phyloP scores from a whole-genome alignment of 306 rosid genomes.

The Carpinus viminea region DNA sequence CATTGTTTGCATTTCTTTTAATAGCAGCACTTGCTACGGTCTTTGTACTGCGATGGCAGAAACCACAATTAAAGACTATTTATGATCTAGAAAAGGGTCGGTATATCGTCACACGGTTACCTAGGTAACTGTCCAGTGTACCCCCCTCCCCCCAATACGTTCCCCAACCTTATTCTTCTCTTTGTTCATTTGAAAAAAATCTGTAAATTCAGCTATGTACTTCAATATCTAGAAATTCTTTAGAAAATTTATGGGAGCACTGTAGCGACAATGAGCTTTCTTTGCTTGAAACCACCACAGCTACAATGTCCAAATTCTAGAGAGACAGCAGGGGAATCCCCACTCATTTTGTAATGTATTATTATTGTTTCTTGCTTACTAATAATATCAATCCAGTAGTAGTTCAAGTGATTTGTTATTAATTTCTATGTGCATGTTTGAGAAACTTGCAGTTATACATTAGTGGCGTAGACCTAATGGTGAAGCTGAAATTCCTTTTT shows the following conservation, averaged over 20 bases:
- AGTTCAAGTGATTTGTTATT: background rate
- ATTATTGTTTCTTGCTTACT: background rate
- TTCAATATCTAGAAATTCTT: background rate
- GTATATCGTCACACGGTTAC: slow-evolving; percentile 50
- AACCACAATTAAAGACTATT: slow-evolving; percentile 54
- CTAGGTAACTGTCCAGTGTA: slow-evolving; percentile 23
- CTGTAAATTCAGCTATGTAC: background rate
- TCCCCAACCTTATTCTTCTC: background rate
- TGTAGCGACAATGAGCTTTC: background rate
- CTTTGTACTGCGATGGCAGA: slow-evolving; percentile 41
- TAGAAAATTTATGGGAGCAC: slow-evolving; percentile 3
- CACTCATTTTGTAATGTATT: background rate
- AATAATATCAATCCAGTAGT: background rate
- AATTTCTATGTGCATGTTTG: background rate
- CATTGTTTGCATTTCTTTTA: slow-evolving; percentile 48
- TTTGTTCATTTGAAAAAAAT: background rate
- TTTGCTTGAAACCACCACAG: background rate
- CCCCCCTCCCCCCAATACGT: background rate
- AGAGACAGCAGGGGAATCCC: background rate
- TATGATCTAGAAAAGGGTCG: slow-evolving; percentile 66
- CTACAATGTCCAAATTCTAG: background rate
- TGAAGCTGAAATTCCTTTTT: background rate
- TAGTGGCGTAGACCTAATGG: background rate
- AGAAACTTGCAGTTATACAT: background rate
- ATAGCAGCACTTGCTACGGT: slow-evolving; percentile 37